Base-by-base conservation (phyloP, 1,284 basidiomycete species). In the Rhodotorula sp. region DNA sequence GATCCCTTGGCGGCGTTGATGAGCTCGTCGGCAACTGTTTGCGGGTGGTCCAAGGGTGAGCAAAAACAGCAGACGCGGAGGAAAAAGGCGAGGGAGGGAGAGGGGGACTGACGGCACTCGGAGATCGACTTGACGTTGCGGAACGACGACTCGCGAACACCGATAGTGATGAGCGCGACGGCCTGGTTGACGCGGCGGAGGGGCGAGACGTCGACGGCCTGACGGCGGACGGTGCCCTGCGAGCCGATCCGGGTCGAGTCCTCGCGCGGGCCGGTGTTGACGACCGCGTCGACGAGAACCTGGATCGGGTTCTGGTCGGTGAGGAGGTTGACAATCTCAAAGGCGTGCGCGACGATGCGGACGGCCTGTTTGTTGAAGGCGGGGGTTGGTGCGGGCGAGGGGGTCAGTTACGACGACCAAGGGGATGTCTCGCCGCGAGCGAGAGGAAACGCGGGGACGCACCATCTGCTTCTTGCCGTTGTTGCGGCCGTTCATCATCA, bases 401-500 rank as follows among this genome's bases (percentile, higher is more conserved):
- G 34, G 34, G 34, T 34, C 34, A 34, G 34, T 34, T 8, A 34
- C 34, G 7, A 34, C 6, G 34, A 34, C 34, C 28, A 3, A 28
- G 34, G 16, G 15, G 60, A 18, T 28, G 28, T 28, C 55, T 18
- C 15, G 52, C 52, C 26, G 3, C 19, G 26, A 34, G 52, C 14
- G 34, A n/a, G 23, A 28, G 28, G 49, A 19, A 19, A 38, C 4
- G 38, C n/a, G 12, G 19, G 23, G n/a, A 59, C 64, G 47, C n/a
- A 66, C 64, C 85, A 99, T 86, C 83, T 98, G 90, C 86, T 99
- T 99, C 88, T 99, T 99, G 62, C 97, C 97, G 86, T 97, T 99
- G 91, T 99, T 99, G 84, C 97, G 94, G 78, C 97, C 97, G 86
- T 99, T 97, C 95, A 99, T 99, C 97, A 99, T 97, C 83, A 97